Base-by-base conservation (phyloP, 176 grass and related monocot genomes). In the Echinochloa phyllopogon region DNA sequence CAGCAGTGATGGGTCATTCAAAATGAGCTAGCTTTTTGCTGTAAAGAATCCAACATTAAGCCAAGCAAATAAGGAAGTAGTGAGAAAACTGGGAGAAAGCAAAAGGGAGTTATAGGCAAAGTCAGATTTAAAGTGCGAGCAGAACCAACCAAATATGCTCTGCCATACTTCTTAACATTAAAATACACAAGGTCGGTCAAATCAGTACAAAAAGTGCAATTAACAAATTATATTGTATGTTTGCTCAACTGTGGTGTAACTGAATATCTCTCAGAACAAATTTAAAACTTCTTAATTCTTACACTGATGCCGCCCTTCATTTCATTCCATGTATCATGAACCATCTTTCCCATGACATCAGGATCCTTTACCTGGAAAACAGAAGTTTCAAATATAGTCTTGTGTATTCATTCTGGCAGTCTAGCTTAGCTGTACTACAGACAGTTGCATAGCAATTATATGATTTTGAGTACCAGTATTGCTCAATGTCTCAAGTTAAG, bases 331-430 rank as follows among this genome's bases (percentile, higher is more conserved):
- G 94, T 88, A 90, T 97, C 85, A 61, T 94, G 61, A 84, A 97
- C 88, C 78, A 86, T 97, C 81, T 84, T 94, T 52, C 83, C 86
- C 65, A 63, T 78, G 49, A 85, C 80, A 81, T 97, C 92, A 41
- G 94, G 94, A 89, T 97, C 94, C 47, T 92, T 94, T n/a, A 97
- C 90, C 94, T 97, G 61, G 81, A 74, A 89, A 63, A 21, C 27
- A 67, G 56, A 87, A 21, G 25, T 63, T 65, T 81, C 10, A 81
- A 64, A 23, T 55, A 63, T 11, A 89, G 45, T 77, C 12, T 39
- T 24, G 45, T 71, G 3, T 71, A 71, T 20, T 33, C 42, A 37
- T 52, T 83, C 36, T 23, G 71, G 27, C 29, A 17, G 6, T 29
- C 69, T 29, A 29, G 9, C 43, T 88, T 41, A 52, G 11, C 3